A percentile compares a stretch with the other conserved stretches of the same genome.
These are phyloP conservation scores for Diaporthe sp. DNA, from an alignment of 2,329 filamentous ascomycete species.

Conservation along the genomic window DNA sequence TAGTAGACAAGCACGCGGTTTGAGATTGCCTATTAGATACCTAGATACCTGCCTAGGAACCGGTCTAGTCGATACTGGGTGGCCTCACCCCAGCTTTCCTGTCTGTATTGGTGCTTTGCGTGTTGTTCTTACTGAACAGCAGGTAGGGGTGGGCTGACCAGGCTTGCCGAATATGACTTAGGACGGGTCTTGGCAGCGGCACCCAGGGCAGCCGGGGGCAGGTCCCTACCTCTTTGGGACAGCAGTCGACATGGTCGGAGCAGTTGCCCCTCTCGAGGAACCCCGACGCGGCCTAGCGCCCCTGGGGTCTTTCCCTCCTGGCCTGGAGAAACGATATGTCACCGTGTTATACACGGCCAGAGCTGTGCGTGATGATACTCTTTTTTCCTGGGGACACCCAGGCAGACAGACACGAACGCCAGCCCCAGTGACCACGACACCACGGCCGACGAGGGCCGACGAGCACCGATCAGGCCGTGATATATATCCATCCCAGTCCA, in stretches of 20 bases:
- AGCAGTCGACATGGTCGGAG: conserved; percentile 26
- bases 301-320: not conserved
- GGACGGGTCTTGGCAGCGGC: conserved; percentile 16
- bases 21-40: not conserved
- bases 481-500: not conserved
- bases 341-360: not conserved
- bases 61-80: not conserved
- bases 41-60: not conserved
- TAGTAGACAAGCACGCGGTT: not conserved
- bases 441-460: not conserved
- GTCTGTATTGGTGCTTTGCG: not conserved
- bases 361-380: not conserved
- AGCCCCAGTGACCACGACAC: not conserved
- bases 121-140: not conserved
- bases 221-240: conserved; percentile 24
- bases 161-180: conserved; percentile 23
- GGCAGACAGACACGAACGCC: conserved; percentile 3
- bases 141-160: conserved; percentile 6
- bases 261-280: conserved; percentile 24
- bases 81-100: not conserved
- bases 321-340: conserved; percentile 10
- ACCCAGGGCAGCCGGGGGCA: conserved; percentile 1
- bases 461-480: not conserved
- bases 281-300: conserved; percentile 22
- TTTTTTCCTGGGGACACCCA: not conserved